phyloP scores from a whole-genome alignment of 2,329 filamentous ascomycete species.

The Dactylellina cionopaga region DNA sequence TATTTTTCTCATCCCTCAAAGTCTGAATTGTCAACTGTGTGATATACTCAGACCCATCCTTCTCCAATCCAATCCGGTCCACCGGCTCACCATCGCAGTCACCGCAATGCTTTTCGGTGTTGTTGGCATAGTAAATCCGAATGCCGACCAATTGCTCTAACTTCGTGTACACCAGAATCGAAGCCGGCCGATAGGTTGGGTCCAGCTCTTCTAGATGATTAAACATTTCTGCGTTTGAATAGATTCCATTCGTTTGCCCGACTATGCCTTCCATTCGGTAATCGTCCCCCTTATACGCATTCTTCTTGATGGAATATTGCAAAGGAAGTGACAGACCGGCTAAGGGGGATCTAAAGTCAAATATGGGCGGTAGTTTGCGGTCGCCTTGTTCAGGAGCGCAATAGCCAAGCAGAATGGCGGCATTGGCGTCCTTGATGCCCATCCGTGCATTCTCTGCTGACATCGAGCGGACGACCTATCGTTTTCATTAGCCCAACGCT shows the following conservation, averaged over 20 bases:
- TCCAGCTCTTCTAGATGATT: background rate
- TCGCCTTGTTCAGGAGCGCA: background rate
- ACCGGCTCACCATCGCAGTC: background rate
- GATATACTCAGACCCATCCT: background rate
- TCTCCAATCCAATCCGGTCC: background rate
- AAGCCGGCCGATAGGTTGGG: background rate
- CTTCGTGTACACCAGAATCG: background rate
- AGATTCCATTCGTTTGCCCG: background rate
- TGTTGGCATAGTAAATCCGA: background rate
- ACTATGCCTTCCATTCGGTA: constrained; percentile 5
- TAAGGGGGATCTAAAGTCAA: background rate
- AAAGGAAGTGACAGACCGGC: background rate
- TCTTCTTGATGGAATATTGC: background rate
- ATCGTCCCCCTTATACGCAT: background rate
- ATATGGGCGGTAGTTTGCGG: background rate
- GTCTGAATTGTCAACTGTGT: background rate
- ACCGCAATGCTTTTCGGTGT: background rate
- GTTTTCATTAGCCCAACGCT: too few species aligned
- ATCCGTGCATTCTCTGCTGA: background rate
- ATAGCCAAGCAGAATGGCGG: background rate
- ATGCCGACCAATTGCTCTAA: background rate
- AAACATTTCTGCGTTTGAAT: background rate
- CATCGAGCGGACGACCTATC: constrained; percentile 45
- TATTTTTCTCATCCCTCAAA: background rate
- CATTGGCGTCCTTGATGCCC: constrained; percentile 4